Percentiles rank a stretch among this genome's conserved stretches.
Evolutionary conservation across 495 filamentous ascomycete genomes (phyloP).

Genomic region (Neurospora sp.): DNA sequence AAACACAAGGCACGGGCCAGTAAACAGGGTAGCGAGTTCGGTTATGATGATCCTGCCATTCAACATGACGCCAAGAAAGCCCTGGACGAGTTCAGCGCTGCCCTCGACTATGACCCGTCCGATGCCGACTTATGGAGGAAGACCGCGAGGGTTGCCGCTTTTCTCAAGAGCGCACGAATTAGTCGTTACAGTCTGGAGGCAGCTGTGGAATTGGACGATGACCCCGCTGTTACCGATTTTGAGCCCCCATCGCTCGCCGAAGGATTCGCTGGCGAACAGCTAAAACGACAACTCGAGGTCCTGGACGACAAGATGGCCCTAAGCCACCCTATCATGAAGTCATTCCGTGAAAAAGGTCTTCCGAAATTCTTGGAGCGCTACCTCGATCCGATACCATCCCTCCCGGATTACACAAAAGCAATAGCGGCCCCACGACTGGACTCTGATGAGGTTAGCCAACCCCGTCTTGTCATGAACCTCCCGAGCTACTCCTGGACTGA

Average conservation of each 20-base stretch:
- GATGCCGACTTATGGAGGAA: slow-evolving; percentile 93
- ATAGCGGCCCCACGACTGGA: slow-evolving; percentile 14
- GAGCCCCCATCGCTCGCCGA: slow-evolving; percentile 79
- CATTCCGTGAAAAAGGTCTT: slow-evolving; percentile 50
- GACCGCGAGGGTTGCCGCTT: slow-evolving; percentile 63
- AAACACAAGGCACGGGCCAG: slow-evolving; percentile 33
- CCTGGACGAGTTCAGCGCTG: slow-evolving; percentile 57
- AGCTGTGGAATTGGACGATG: slow-evolving; percentile 77
- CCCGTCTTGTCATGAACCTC: slow-evolving; percentile 36
- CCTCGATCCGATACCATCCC: slow-evolving; percentile 67
- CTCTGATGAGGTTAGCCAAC: slow-evolving; percentile 39
- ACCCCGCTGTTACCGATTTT: slow-evolving; percentile 54
- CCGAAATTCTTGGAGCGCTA: slow-evolving; percentile 52
- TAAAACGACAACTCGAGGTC: slow-evolving; percentile 54
- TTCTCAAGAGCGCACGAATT: slow-evolving; percentile 65
- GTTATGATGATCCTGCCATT: slow-evolving; percentile 30
- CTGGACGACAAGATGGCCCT: slow-evolving; percentile 66
- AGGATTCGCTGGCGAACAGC: slow-evolving; percentile 66
- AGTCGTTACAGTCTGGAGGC: slow-evolving; percentile 84
- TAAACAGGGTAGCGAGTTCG: slow-evolving; percentile 14
- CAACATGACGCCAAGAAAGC: slow-evolving; percentile 33
- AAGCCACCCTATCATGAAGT: slow-evolving; percentile 53
- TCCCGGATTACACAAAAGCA: slow-evolving; percentile 45
- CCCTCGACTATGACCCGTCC: slow-evolving; percentile 80
- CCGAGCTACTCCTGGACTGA: slow-evolving; percentile 30